phyloP scores from a whole-genome alignment of 2,329 filamentous ascomycete genomes.

The Dothistroma septosporum region DNA sequence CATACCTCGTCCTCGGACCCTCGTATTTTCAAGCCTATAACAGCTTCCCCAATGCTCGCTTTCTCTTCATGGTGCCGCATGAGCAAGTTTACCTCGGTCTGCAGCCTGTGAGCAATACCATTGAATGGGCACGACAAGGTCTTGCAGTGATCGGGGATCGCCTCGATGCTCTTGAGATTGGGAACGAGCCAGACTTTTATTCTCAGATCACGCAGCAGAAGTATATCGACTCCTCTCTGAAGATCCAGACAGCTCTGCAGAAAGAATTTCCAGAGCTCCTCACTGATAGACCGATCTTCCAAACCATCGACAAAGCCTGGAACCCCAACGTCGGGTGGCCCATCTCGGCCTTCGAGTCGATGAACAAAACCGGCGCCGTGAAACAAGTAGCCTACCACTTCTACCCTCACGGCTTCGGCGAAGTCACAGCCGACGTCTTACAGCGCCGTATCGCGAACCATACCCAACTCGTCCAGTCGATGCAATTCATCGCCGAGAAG shows the following conservation, averaged over 20 bases:
- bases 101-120: not conserved
- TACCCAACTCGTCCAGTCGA: conserved; percentile 5
- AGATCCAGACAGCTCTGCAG: conserved; percentile 2
- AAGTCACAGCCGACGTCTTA: not conserved
- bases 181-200: conserved; percentile 14
- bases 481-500: conserved; percentile 5
- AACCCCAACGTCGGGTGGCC: not conserved
- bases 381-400: conserved; percentile 14
- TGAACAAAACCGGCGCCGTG: not conserved
- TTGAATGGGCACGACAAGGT: conserved; percentile 7
- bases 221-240: conserved; percentile 8
- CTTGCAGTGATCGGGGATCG: conserved; percentile 7
- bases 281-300: conserved; percentile 4
- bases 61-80: conserved; percentile 10
- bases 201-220: not conserved
- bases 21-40: conserved; percentile 11
- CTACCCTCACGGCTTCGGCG: conserved; percentile 6
- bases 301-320: conserved; percentile 9
- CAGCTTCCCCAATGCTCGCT: conserved; percentile 8
- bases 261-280: conserved; percentile 4
- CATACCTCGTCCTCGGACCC: conserved; percentile 5
- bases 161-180: conserved; percentile 12
- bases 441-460: conserved; percentile 10
- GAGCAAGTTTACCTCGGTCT: not conserved
- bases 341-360: not conserved